These are phyloP conservation scores for Verticillium zaregamsianum DNA, from an alignment of 2,329 filamentous ascomycete genomes.

Conservation along the genomic window DNA sequence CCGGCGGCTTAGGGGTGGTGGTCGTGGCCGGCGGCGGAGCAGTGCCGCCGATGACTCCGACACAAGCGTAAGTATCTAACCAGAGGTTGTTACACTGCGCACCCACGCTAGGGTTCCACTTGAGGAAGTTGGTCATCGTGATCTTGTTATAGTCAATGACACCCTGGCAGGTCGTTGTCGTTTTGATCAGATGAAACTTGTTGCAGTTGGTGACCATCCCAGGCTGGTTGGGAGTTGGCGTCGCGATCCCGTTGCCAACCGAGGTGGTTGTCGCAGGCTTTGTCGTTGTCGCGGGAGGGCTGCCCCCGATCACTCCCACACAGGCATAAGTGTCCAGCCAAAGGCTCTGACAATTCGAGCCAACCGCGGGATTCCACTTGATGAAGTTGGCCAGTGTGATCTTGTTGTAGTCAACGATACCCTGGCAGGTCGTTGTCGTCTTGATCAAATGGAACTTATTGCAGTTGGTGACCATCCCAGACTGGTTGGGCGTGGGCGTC, in stretches of 20 bases:
- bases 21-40: not conserved
- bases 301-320: slow-evolving; percentile 8
- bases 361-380: slow-evolving; percentile 9
- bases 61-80: slow-evolving; percentile 9
- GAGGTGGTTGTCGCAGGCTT: not conserved
- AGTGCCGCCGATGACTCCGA: slow-evolving; percentile 7
- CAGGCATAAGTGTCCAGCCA: slow-evolving; percentile 10
- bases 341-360: slow-evolving; percentile 8
- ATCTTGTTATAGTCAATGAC: slow-evolving; percentile 10
- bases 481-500: slow-evolving; percentile 15
- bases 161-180: slow-evolving; percentile 5
- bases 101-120: slow-evolving; percentile 13
- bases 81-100: slow-evolving; percentile 10
- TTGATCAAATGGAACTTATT: slow-evolving; percentile 9
- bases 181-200: slow-evolving; percentile 8
- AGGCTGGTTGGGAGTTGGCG: slow-evolving; percentile 14
- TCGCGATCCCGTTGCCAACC: slow-evolving; percentile 4
- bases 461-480: slow-evolving; percentile 15
- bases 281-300: not conserved
- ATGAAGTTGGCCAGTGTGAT: slow-evolving; percentile 18
- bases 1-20: not conserved
- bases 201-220: slow-evolving; percentile 15
- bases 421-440: slow-evolving; percentile 5
- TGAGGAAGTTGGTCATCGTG: slow-evolving; percentile 16
- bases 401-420: slow-evolving; percentile 5